Evolutionary conservation across 805 yeast genomes (phyloP).

Genomic region (Kodamaea lidongshanica): DNA sequence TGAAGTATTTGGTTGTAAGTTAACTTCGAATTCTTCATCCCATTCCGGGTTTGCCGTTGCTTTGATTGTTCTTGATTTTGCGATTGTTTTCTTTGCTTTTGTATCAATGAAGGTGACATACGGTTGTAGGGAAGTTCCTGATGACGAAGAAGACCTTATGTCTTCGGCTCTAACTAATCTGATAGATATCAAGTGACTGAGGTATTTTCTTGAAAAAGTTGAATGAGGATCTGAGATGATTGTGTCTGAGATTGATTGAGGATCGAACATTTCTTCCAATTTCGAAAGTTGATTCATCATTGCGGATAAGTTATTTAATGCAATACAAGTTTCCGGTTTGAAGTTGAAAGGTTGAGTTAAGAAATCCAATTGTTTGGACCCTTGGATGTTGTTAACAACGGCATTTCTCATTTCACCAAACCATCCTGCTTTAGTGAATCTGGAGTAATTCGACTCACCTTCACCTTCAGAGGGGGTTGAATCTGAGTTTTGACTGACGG

Average conservation of each 20-base stretch:
- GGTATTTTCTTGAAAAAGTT: conserved; percentile 23
- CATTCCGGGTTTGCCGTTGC: conserved; percentile 68
- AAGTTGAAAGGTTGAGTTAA: conserved; percentile 51
- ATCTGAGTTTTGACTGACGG: conserved; percentile 11
- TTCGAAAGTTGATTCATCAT: conserved; percentile 43
- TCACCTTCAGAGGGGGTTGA: conserved; percentile 12
- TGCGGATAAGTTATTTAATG: conserved; percentile 61
- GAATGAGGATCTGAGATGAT: conserved; percentile 32
- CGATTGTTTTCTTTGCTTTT: conserved; percentile 47
- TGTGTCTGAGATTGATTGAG: conserved; percentile 47
- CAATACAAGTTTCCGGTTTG: conserved; percentile 59
- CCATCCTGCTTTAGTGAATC: conserved; percentile 31
- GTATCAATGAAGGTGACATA: conserved; percentile 62
- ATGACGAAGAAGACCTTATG: conserved; percentile 38
- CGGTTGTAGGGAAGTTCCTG: conserved; percentile 38
- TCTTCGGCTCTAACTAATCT: conserved; percentile 60
- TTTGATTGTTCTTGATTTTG: conserved; percentile 60
- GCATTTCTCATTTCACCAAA: conserved; percentile 45
- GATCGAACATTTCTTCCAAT: conserved; percentile 52
- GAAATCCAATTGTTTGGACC: conserved; percentile 26
- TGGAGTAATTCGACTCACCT: conserved; percentile 5
- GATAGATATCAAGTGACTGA: conserved; percentile 56
- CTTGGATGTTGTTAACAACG: conserved; percentile 39
- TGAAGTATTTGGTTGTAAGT: conserved; percentile 33
- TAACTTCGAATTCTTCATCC: conserved; percentile 78